A percentile compares a stretch with the other conserved stretches of the same genome.
phyloP scores from a whole-genome alignment of 2,329 filamentous ascomycete genomes.

The Fusarium metavorans region DNA sequence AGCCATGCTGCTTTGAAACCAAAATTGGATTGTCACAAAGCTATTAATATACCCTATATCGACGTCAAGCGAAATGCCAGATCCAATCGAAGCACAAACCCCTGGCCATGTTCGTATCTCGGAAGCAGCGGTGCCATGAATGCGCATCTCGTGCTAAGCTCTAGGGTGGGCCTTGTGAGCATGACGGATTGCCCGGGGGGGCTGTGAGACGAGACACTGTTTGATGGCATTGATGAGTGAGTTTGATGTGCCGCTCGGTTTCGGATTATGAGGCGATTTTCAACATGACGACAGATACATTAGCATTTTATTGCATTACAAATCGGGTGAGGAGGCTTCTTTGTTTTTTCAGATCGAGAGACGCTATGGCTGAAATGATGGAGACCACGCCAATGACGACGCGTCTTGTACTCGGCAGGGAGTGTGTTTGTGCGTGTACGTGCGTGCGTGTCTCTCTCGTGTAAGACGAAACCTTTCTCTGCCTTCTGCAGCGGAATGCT shows the following conservation, averaged over 20 bases:
- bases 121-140: background rate
- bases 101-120: background rate
- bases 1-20: background rate
- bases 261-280: background rate
- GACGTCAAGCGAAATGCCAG: background rate
- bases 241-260: background rate
- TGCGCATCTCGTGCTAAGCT: background rate
- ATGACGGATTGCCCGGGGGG: background rate
- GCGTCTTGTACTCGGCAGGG: background rate
- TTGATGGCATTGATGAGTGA: background rate
- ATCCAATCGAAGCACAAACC: background rate
- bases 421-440: background rate
- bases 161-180: background rate
- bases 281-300: background rate
- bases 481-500: background rate
- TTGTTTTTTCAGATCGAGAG: background rate
- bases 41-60: background rate
- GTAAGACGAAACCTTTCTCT: background rate
- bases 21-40: background rate
- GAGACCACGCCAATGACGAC: conserved; percentile 17
- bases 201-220: background rate
- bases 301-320: background rate
- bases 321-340: background rate
- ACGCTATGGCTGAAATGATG: conserved; percentile 28
- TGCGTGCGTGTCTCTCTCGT: background rate